Percentiles rank a stretch among this genome's conserved stretches.
Conservation (phyloP, 805 yeast species). For the Yamadazyma akitaensis region DNA sequence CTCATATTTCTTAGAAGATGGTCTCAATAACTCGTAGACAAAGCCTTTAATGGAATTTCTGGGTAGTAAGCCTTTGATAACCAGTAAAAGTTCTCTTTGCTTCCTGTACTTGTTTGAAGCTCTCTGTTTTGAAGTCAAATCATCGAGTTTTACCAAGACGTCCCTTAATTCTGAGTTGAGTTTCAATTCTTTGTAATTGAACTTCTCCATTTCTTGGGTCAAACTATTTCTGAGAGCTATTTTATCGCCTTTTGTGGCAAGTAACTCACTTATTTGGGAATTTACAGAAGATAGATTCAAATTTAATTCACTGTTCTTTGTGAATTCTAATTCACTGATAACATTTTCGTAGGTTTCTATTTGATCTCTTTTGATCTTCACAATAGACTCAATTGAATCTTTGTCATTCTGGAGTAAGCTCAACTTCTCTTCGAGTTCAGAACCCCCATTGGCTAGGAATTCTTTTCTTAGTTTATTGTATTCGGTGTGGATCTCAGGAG, state of each 20-base stretch:
- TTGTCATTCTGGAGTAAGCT: conserved; percentile 40
- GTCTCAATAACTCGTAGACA: conserved; percentile 74
- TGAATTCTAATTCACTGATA: conserved; percentile 36
- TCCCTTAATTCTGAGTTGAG: conserved; percentile 63
- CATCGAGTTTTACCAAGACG: conserved; percentile 59
- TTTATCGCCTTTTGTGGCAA: conserved; percentile 27
- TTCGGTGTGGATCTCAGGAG: conserved; percentile 46
- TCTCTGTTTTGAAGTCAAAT: conserved; percentile 69
- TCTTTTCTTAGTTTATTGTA: conserved; percentile 57
- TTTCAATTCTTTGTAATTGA: conserved; percentile 49
- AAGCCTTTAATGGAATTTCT: conserved; percentile 74
- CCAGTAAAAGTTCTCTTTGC: conserved; percentile 67
- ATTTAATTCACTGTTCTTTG: conserved; percentile 31
- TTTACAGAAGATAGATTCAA: conserved; percentile 29
- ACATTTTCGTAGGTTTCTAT: conserved; percentile 37
- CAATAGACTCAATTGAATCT: conserved; percentile 35
- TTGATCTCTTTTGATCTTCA: conserved; percentile 25
- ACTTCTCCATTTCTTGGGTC: conserved; percentile 33
- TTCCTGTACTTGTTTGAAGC: conserved; percentile 69
- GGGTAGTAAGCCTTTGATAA: conserved; percentile 70
- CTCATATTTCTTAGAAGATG: conserved; percentile 69
- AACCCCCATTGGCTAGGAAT: conserved; percentile 56
- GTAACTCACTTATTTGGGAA: conserved; percentile 28
- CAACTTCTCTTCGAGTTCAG: conserved; percentile 51
- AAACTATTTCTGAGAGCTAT: conserved; percentile 24